Evolutionary conservation across 345 rosid species (phyloP), one percentile per base, ranked within the genome.

Genomic region (Hirschfeldia incana): DNA sequence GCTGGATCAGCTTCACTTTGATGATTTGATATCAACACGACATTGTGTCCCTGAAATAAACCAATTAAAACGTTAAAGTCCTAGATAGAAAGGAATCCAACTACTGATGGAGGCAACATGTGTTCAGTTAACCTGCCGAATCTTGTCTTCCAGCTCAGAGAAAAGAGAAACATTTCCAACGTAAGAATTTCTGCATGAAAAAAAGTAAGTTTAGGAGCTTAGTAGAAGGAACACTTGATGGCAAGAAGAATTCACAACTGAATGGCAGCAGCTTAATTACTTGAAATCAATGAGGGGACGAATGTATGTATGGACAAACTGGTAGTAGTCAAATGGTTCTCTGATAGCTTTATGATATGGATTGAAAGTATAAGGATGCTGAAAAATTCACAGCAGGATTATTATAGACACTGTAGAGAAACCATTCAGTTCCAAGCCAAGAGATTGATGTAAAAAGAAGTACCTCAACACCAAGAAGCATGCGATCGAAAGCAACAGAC

Each of bases 1-100:
- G 97, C 97, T 8, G 99, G 99, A 70, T 95, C 99, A 73, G 99
- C 98, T 86, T 95, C 98, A 74, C 87, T 89, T 84, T 95, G 99
- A 87, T 95, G 99, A 85, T 95, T 95, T 80, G 99, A 91, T 77
- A 95, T 91, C 70, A 95, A 82, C 30, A 91, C 84, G 21, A 95
- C 69, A 67, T 95, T 95, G 86, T 95, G 94, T 34, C 98, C 98
- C 99, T 95, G 91, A 75, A 85, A 87, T 34, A 39, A 82, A 71
- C 12, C 46, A 66, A 5, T 67, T 12, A 6, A 46, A 59, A 21
- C 76, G 65, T 57, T 72, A 4, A 72, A 53, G 29, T 46, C 51
- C 49, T 17, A 26, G 36, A 34, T 32, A 16, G 6, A 75, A 64
- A 74, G 16, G 53, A 62, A 10, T 12, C 62, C 63, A 80, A 72